phyloP scores from a whole-genome alignment of 345 rosid genomes.

The Punica granatum region DNA sequence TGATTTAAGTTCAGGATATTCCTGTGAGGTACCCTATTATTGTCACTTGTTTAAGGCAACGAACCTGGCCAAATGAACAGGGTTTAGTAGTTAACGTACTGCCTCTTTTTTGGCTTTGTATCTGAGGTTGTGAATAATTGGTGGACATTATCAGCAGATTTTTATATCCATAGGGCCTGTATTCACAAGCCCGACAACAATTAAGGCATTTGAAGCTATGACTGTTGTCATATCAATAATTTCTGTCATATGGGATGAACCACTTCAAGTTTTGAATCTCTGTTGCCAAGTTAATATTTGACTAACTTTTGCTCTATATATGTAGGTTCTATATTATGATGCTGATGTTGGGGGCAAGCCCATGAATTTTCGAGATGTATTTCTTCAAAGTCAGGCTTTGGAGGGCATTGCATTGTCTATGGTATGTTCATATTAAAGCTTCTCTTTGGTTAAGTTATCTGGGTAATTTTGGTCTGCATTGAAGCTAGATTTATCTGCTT shows the following conservation, averaged over 20 bases:
- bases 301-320: conserved; percentile 9
- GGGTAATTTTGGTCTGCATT: neutral
- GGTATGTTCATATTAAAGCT: conserved; percentile 34
- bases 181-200: neutral
- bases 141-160: neutral
- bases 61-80: neutral
- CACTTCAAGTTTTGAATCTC: neutral
- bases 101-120: neutral
- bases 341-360: conserved; percentile 74
- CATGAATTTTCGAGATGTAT: conserved; percentile 80
- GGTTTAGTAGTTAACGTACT: neutral
- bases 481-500: neutral
- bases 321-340: conserved; percentile 80
- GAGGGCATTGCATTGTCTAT: conserved; percentile 80
- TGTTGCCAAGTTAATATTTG: neutral
- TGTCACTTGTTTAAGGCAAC: neutral
- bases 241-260: neutral
- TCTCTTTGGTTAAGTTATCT: neutral
- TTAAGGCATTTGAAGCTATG: neutral
- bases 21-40: neutral
- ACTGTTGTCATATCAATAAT: neutral
- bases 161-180: neutral
- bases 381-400: conserved; percentile 93
- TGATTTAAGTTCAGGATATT: neutral
- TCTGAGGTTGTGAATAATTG: neutral